These are phyloP conservation scores for Termitomyces sp. DNA, from an alignment of 768 basidiomycete genomes.

Conservation along the genomic window DNA sequence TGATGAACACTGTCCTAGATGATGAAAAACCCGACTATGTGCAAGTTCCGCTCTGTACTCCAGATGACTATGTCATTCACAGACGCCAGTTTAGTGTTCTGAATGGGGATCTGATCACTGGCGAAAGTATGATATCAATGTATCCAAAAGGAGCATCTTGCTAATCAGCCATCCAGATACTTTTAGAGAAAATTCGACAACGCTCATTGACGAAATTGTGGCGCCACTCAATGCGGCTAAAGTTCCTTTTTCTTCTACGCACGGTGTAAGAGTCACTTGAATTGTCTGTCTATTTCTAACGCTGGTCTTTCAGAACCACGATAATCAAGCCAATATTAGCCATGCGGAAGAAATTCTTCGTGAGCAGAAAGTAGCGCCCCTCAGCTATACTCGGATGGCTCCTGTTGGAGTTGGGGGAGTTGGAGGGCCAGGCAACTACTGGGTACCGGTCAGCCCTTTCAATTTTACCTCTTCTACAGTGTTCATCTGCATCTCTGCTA, in stretches of 20 bases:
- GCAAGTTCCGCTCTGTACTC: constrained; percentile 31
- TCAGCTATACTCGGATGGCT: constrained; percentile 61
- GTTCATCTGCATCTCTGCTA: constrained; percentile 9
- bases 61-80: background rate
- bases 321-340: constrained; percentile 70
- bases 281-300: background rate
- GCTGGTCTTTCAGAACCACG: constrained; percentile 52
- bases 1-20: constrained; percentile 54
- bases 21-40: constrained; percentile 69
- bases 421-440: constrained; percentile 68
- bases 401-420: constrained; percentile 60
- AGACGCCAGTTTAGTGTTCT: constrained; percentile 42
- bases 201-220: constrained; percentile 60
- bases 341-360: constrained; percentile 64
- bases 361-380: constrained; percentile 50
- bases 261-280: constrained; percentile 46
- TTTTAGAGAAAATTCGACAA: constrained; percentile 63
- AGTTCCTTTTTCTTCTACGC: constrained; percentile 65
- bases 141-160: background rate
- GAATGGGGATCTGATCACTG: constrained; percentile 74
- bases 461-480: background rate
- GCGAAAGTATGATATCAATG: constrained; percentile 45
- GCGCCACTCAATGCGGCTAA: constrained; percentile 51
- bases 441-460: constrained; percentile 60
- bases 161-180: constrained; percentile 39